phyloP scores from a whole-genome alignment of 495 filamentous ascomycete species.

The Xylaria sp. region DNA sequence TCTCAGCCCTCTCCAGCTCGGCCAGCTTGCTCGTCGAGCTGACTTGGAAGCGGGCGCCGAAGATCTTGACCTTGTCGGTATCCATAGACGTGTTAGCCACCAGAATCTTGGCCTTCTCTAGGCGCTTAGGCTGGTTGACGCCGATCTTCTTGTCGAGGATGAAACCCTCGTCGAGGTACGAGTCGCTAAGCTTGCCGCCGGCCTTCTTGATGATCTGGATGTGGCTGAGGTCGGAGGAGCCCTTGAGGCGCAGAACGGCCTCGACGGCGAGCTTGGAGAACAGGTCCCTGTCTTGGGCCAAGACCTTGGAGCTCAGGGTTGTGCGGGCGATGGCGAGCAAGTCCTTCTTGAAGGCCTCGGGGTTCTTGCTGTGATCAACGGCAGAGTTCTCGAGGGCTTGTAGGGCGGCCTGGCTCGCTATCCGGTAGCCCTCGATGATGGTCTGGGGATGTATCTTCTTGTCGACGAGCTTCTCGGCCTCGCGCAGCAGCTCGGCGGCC shows the following conservation, averaged over 20 bases:
- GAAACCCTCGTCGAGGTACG: conserved; percentile 97
- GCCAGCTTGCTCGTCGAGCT: conserved; percentile 94
- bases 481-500: conserved; percentile 91
- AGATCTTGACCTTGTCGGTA: conserved; percentile 99
- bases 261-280: conserved; percentile 92
- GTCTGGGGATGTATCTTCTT: conserved; percentile 99
- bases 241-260: conserved; percentile 87
- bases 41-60: conserved; percentile 94
- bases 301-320: conserved; percentile 97
- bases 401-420: conserved; percentile 89
- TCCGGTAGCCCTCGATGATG: conserved; percentile 98
- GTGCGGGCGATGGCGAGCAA: conserved; percentile 90
- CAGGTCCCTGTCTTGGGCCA: conserved; percentile 91
- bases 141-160: conserved; percentile 99
- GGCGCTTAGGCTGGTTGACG: conserved; percentile 95
- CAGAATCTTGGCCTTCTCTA: conserved; percentile 98
- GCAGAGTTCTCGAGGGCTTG: conserved; percentile 82
- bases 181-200: conserved; percentile 94
- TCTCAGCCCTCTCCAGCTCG: conserved; percentile 95
- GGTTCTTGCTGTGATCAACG: conserved; percentile 85
- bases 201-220: conserved; percentile 99
- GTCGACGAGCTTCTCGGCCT: conserved; percentile 95
- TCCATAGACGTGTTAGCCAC: conserved; percentile 99
- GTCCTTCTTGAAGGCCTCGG: conserved; percentile 85
- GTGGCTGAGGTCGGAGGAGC: conserved; percentile 92